phyloP scores from a whole-genome alignment of 2,329 filamentous ascomycete species.

The Ampelomyces quisqualis region DNA sequence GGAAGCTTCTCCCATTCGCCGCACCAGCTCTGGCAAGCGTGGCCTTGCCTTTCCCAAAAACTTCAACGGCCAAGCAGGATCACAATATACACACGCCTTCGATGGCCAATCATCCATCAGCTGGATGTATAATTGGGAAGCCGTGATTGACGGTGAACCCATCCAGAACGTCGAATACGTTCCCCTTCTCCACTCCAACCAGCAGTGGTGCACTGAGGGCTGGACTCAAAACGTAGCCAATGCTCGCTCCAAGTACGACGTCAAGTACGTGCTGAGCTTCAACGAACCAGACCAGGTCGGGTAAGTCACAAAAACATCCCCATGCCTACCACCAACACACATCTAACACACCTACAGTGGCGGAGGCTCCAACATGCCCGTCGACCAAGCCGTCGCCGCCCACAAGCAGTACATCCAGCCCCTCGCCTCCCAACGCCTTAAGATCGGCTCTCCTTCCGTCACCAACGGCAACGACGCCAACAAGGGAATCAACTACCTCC shows the following conservation, averaged over 20 bases:
- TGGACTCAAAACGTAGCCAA: constrained; percentile 33
- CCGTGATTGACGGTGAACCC: constrained; percentile 45
- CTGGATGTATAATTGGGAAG: constrained; percentile 71
- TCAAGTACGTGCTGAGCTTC: constrained; percentile 38
- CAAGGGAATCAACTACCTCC: constrained; percentile 37
- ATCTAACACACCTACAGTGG: constrained; percentile 14
- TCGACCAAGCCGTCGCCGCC: constrained; percentile 20
- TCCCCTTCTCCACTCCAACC: constrained; percentile 52
- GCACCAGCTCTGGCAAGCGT: constrained; percentile 29
- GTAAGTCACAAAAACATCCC: constrained; percentile 23
- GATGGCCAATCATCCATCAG: constrained; percentile 39
- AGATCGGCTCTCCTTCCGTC: constrained; percentile 40
- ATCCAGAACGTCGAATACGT: constrained; percentile 57
- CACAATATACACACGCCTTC: constrained; percentile 26
- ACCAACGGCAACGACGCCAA: constrained; percentile 31
- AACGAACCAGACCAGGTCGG: constrained; percentile 44
- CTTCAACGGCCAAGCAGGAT: constrained; percentile 24
- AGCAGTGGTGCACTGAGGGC: constrained; percentile 27
- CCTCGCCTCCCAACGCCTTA: constrained; percentile 24
- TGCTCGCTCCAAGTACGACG: constrained; percentile 32
- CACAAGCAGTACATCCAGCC: constrained; percentile 34
- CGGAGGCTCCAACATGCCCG: constrained; percentile 32
- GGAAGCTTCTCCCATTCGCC: constrained; percentile 29
- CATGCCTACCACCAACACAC: not conserved
- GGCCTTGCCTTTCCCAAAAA: constrained; percentile 35